These are phyloP conservation scores for Sclerotinia subarctica DNA, from an alignment of 2,329 filamentous ascomycete genomes.

Conservation along the genomic window DNA sequence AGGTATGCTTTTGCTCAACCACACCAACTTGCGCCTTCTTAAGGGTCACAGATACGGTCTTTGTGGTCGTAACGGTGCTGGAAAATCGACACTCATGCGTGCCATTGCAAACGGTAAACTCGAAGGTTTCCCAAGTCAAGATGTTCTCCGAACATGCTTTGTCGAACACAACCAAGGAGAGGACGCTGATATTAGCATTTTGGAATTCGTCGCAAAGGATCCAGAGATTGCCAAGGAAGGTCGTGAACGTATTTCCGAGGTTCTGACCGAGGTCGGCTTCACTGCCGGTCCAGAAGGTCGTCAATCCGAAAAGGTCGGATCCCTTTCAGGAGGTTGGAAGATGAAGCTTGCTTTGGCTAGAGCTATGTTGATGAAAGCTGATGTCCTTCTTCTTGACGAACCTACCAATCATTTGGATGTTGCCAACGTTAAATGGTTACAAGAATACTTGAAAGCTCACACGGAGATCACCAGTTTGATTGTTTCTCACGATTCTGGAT, in stretches of 20 bases:
- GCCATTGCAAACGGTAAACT: constrained; percentile 94
- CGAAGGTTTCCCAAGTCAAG: constrained; percentile 91
- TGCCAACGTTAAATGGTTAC: constrained; percentile 91
- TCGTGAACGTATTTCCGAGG: constrained; percentile 73
- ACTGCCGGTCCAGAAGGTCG: constrained; percentile 83
- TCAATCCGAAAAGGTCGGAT: constrained; percentile 87
- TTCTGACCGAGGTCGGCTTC: constrained; percentile 91
- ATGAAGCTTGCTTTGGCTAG: constrained; percentile 98
- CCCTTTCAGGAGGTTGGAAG: constrained; percentile 97
- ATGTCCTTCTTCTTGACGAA: constrained; percentile 94
- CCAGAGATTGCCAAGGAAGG: constrained; percentile 79
- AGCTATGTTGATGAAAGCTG: constrained; percentile 95
- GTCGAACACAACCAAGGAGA: constrained; percentile 99
- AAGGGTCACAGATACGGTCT: constrained; percentile 98
- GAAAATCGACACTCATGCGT: constrained; percentile 99
- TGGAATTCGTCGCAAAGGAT: constrained; percentile 89
- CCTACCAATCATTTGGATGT: constrained; percentile 98
- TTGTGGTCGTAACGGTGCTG: constrained; percentile 93
- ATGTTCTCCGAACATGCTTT: constrained; percentile 92
- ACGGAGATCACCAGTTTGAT: constrained; percentile 96
- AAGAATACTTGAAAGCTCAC: constrained; percentile 93
- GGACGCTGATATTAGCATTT: constrained; percentile 91
- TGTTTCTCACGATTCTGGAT: constrained; percentile 96
- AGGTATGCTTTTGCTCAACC: constrained; percentile 92
- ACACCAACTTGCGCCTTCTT: constrained; percentile 89